These are phyloP conservation scores for Xylariaceae sp. DNA, from an alignment of 2,329 filamentous ascomycete species.

Conservation along the genomic window DNA sequence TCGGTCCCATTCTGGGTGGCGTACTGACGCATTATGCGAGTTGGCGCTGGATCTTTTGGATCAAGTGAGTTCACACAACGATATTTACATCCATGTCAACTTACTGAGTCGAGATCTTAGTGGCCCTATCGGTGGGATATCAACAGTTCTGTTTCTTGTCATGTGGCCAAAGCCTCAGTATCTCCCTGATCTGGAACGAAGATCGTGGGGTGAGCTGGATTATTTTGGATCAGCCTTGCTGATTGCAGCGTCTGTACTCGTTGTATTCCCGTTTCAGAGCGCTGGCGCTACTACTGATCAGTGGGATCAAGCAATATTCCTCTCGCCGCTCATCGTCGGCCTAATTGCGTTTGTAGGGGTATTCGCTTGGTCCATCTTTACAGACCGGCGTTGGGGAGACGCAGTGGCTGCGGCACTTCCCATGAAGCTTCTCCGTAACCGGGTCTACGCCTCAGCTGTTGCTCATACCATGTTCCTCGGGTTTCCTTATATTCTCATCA, in stretches of 20 bases:
- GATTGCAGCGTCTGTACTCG: conserved; percentile 47
- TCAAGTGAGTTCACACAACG: conserved; percentile 44
- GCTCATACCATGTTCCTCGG: conserved; percentile 45
- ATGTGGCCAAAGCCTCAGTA: conserved; percentile 45
- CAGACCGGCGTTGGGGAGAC: conserved; percentile 31
- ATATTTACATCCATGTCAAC: conserved; percentile 12
- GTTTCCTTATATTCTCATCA: conserved; percentile 45
- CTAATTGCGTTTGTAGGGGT: conserved; percentile 34
- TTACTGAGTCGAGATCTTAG: conserved; percentile 31
- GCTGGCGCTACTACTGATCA: conserved; percentile 35
- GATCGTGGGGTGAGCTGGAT: conserved; percentile 48
- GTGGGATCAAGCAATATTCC: conserved; percentile 41
- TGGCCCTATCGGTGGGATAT: conserved; percentile 45
- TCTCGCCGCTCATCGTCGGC: conserved; percentile 39
- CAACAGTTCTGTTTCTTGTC: conserved; percentile 43
- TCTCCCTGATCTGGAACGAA: conserved; percentile 35
- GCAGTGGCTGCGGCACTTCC: conserved; percentile 43
- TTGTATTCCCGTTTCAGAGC: conserved; percentile 55
- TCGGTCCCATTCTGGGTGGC: conserved; percentile 49
- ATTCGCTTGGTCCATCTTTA: conserved; percentile 37
- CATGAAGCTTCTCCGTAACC: conserved; percentile 43
- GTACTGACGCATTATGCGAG: conserved; percentile 44
- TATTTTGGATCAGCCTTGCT: conserved; percentile 49
- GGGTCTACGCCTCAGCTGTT: conserved; percentile 39
- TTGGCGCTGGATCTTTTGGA: conserved; percentile 56